A percentile compares a stretch with the other conserved stretches of the same genome.
phyloP scores from a whole-genome alignment of 2,329 filamentous ascomycete genomes.

The Curvularia lunata region DNA sequence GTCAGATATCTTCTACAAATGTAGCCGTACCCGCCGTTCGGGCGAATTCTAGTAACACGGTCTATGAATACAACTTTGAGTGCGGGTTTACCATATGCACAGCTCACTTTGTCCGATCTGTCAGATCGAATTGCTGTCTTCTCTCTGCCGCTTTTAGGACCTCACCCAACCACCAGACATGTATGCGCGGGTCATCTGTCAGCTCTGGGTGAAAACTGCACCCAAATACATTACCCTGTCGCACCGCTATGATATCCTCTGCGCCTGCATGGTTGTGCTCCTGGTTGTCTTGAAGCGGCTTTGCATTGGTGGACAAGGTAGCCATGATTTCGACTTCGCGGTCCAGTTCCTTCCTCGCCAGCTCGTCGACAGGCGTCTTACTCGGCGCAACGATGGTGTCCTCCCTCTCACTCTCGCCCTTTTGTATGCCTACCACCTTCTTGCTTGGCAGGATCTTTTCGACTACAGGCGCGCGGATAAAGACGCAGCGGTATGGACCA shows the following conservation, averaged over 20 bases:
- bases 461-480: constrained; percentile 93
- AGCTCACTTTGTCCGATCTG: constrained; percentile 29
- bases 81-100: neutral
- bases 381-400: constrained; percentile 65
- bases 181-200: constrained; percentile 85
- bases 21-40: constrained; percentile 9
- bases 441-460: constrained; percentile 72
- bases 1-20: constrained; percentile 9
- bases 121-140: constrained; percentile 42
- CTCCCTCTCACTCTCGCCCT: constrained; percentile 54
- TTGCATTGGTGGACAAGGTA: constrained; percentile 60
- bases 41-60: neutral
- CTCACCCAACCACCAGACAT: constrained; percentile 89
- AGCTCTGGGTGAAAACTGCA: constrained; percentile 96
- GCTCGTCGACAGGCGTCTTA: constrained; percentile 54
- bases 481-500: constrained; percentile 78
- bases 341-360: constrained; percentile 54
- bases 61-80: neutral
- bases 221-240: constrained; percentile 89
- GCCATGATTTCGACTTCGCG: constrained; percentile 65
- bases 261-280: constrained; percentile 55
- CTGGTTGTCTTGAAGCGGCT: constrained; percentile 55
- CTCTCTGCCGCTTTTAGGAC: constrained; percentile 54
- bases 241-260: constrained; percentile 82
- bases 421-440: constrained; percentile 55